Evolutionary conservation across 345 rosid species (phyloP).

Genomic region (Acer yangbiense): DNA sequence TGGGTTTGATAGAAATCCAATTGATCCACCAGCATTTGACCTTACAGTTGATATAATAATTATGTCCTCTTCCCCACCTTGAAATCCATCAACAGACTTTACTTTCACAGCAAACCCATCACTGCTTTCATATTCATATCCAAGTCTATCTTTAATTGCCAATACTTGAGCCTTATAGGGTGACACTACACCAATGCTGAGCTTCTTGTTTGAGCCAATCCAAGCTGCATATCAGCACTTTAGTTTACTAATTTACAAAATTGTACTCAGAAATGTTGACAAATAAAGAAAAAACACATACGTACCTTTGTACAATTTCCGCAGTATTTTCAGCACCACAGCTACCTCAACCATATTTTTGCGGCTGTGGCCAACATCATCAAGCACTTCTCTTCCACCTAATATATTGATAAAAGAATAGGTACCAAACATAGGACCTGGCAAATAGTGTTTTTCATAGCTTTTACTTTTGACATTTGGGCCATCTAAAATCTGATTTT

Average conservation of each 20-base stretch:
- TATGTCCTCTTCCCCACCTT: slow-evolving; percentile 47
- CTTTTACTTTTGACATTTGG: slow-evolving; percentile 33
- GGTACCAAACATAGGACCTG: slow-evolving; percentile 48
- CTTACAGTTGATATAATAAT: slow-evolving; percentile 50
- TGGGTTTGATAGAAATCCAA: slow-evolving; percentile 34
- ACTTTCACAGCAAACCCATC: slow-evolving; percentile 36
- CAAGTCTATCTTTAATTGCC: slow-evolving; percentile 38
- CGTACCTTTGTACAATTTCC: slow-evolving; percentile 42
- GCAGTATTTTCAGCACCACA: slow-evolving; percentile 34
- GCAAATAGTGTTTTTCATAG: slow-evolving; percentile 35
- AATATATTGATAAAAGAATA: slow-evolving; percentile 48
- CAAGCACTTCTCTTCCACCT: slow-evolving; percentile 39
- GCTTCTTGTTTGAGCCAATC: slow-evolving; percentile 26
- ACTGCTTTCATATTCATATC: slow-evolving; percentile 6
- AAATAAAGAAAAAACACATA: not conserved
- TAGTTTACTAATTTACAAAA: too few species aligned
- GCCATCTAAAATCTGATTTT: slow-evolving; percentile 48
- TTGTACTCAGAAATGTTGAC: slow-evolving; percentile 26
- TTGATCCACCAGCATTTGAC: slow-evolving; percentile 25
- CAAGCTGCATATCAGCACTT: slow-evolving; percentile 26
- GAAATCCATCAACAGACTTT: slow-evolving; percentile 44
- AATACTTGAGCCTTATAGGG: slow-evolving; percentile 45
- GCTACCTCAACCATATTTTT: slow-evolving; percentile 56
- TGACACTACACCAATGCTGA: slow-evolving; percentile 44
- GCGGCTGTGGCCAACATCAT: slow-evolving; percentile 22